Percentiles rank a stretch among this genome's conserved stretches.
These are phyloP conservation scores for Alternaria conjuncta DNA, from an alignment of 2,329 filamentous ascomycete species.

Conservation along the genomic window DNA sequence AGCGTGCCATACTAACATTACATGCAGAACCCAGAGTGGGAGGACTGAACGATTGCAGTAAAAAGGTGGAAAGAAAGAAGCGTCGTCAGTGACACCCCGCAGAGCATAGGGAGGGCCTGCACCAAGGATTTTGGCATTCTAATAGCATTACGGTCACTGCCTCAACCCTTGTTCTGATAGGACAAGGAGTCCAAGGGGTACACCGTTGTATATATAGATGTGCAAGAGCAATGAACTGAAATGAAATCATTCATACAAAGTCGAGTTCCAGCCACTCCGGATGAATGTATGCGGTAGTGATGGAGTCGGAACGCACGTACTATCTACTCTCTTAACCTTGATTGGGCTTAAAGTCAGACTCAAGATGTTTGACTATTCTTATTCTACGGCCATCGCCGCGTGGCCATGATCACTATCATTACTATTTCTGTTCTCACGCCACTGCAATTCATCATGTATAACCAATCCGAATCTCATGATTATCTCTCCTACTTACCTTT, in stretches of 20 bases:
- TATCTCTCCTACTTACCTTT: neutral
- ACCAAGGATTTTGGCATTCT: slow-evolving; percentile 31
- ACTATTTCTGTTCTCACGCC: neutral
- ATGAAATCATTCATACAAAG: slow-evolving; percentile 3
- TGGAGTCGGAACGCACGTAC: neutral
- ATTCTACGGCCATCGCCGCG: neutral
- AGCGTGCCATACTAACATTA: slow-evolving; percentile 16
- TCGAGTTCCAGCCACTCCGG: neutral
- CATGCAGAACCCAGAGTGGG: slow-evolving; percentile 55
- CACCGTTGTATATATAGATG: slow-evolving; percentile 35
- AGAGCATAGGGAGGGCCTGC: slow-evolving; percentile 12
- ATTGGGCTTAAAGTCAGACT: neutral
- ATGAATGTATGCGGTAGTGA: neutral
- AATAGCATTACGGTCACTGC: slow-evolving; percentile 33
- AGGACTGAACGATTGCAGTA: slow-evolving; percentile 39
- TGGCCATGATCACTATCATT: neutral
- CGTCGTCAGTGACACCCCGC: neutral
- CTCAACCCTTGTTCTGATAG: neutral
- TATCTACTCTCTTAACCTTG: neutral
- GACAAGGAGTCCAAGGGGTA: neutral
- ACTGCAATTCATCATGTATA: neutral
- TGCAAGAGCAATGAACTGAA: slow-evolving; percentile 19
- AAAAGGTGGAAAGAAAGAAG: neutral
- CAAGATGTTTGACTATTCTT: neutral
- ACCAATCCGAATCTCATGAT: neutral